Evolutionary conservation across 768 basidiomycete species (phyloP).

Genomic region (Trametes punicea): DNA sequence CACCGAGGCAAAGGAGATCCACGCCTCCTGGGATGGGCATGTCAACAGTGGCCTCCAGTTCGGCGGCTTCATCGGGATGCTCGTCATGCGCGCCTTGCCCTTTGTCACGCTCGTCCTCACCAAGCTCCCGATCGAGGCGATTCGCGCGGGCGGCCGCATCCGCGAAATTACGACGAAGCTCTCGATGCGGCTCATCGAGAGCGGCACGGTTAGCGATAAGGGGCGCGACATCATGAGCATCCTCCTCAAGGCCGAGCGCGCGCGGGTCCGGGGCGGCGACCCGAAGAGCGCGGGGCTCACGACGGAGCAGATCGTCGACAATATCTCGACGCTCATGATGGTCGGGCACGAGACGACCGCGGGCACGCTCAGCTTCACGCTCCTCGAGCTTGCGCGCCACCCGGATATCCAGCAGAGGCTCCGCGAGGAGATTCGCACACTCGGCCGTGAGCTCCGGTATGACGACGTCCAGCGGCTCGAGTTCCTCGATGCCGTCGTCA

Average conservation of each 20-base stretch:
- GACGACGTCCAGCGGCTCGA: slow-evolving; percentile 38
- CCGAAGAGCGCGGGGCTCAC: slow-evolving; percentile 14
- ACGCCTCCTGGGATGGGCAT: slow-evolving; percentile 26
- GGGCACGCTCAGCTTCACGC: slow-evolving; percentile 34
- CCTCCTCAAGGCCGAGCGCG: slow-evolving; percentile 20
- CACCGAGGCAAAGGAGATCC: slow-evolving; percentile 30
- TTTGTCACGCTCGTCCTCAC: slow-evolving; percentile 26
- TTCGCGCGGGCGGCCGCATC: slow-evolving; percentile 29
- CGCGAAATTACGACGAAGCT: slow-evolving; percentile 27
- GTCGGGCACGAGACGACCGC: slow-evolving; percentile 44
- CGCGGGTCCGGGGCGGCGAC: background rate
- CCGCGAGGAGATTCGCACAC: slow-evolving; percentile 34
- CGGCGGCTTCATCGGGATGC: slow-evolving; percentile 24
- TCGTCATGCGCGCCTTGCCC: slow-evolving; percentile 28
- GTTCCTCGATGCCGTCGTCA: slow-evolving; percentile 41
- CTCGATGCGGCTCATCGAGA: slow-evolving; percentile 20
- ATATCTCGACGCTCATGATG: slow-evolving; percentile 36
- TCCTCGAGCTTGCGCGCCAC: slow-evolving; percentile 38
- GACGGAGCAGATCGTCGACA: slow-evolving; percentile 23
- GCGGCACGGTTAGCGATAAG: slow-evolving; percentile 16
- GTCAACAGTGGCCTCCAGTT: slow-evolving; percentile 23
- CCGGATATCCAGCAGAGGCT: slow-evolving; percentile 37
- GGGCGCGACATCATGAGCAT: slow-evolving; percentile 24
- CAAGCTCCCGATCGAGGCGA: slow-evolving; percentile 21
- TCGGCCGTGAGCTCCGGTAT: slow-evolving; percentile 33